Conservation (phyloP, 495 filamentous ascomycete genomes). For the Xylaria castorea region DNA sequence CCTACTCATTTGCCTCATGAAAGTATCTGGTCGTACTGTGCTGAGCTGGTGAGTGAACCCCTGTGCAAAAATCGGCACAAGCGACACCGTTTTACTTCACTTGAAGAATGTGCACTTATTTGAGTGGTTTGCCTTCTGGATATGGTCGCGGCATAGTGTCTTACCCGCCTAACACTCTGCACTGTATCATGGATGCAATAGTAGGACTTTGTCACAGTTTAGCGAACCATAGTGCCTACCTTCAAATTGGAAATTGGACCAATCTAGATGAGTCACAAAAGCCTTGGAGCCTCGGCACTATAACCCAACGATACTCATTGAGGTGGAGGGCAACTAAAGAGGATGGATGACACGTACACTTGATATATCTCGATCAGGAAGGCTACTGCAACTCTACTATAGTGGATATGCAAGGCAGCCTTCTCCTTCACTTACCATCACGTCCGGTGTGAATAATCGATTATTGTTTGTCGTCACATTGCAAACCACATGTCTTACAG, state of each 20-base stretch:
- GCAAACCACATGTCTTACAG: constrained; percentile 14
- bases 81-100: constrained; percentile 9
- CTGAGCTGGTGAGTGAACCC: constrained; percentile 5
- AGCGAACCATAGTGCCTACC: constrained; percentile 3
- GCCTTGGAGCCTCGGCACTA: constrained; percentile 5
- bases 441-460: constrained; percentile 17
- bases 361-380: constrained; percentile 7
- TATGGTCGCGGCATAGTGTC: not conserved
- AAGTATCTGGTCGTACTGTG: not conserved
- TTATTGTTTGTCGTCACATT: not conserved
- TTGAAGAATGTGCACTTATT: constrained; percentile 15
- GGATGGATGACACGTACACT: not conserved
- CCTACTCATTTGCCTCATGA: not conserved
- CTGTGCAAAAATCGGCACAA: constrained; percentile 1
- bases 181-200: constrained; percentile 23
- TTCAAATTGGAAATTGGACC: constrained; percentile 5
- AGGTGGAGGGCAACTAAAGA: not conserved
- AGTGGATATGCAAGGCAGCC: constrained; percentile 18
- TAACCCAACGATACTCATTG: not conserved
- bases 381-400: constrained; percentile 5
- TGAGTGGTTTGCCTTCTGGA: not conserved
- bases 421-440: not conserved
- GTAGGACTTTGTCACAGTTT: constrained; percentile 15
- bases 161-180: constrained; percentile 8
- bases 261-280: constrained; percentile 26